Conservation (phyloP, 257 asterid species). For the Solanum peruvianum region DNA sequence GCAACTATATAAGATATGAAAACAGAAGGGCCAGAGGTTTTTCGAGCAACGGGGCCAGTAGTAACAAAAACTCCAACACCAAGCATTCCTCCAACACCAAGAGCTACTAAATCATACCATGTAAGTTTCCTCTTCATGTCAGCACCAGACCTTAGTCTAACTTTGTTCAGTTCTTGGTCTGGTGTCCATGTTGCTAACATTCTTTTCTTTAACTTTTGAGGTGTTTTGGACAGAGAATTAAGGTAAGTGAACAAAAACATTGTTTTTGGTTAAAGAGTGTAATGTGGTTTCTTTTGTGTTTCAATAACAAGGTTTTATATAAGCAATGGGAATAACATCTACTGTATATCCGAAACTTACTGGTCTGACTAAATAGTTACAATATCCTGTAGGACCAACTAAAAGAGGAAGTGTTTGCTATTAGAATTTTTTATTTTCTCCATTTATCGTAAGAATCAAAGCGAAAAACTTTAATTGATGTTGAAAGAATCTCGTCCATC, state of each 20-base stretch:
- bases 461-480: neutral
- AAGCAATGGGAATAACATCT: neutral
- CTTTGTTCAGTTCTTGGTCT: constrained; percentile 27
- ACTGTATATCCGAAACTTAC: neutral
- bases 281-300: neutral
- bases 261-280: neutral
- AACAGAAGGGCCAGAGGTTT: constrained; percentile 24
- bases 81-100: constrained; percentile 40
- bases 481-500: neutral
- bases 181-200: constrained; percentile 26
- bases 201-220: constrained; percentile 12
- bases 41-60: constrained; percentile 22
- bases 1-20: constrained; percentile 26
- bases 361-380: neutral
- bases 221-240: constrained; percentile 23
- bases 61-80: constrained; percentile 38
- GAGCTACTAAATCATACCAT: constrained; percentile 27
- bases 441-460: neutral
- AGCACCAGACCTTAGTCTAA: constrained; percentile 33
- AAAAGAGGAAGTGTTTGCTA: neutral
- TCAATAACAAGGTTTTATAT: neutral
- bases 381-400: neutral
- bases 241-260: constrained; percentile 13
- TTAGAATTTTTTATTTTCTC: neutral
- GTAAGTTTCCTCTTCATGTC: constrained; percentile 31